Evolutionary conservation across 495 filamentous ascomycete genomes (phyloP).

Genomic region (Bombardia bombarda): DNA sequence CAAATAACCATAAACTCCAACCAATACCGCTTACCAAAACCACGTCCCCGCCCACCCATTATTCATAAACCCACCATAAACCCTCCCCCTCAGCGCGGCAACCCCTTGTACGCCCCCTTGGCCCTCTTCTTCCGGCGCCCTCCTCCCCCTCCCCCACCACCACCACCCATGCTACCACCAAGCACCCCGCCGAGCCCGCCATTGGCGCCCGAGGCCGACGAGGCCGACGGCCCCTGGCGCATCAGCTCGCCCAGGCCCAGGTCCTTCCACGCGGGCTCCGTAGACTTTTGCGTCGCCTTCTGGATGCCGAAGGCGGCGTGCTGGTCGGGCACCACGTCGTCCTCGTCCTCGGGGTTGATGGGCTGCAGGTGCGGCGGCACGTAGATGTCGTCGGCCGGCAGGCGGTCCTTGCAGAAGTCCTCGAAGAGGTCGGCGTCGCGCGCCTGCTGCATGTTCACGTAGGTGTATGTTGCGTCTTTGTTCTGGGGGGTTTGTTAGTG

Average conservation of each 20-base stretch:
- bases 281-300: slow-evolving; percentile 65
- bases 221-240: slow-evolving; percentile 37
- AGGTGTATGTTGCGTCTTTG: slow-evolving; percentile 81
- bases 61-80: background rate
- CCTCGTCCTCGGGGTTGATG: slow-evolving; percentile 93
- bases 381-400: slow-evolving; percentile 74
- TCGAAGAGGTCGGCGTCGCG: slow-evolving; percentile 87
- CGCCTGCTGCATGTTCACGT: slow-evolving; percentile 77
- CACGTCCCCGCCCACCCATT: background rate
- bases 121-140: slow-evolving; percentile 8
- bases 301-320: slow-evolving; percentile 95
- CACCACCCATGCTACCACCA: background rate
- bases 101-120: slow-evolving; percentile 22
- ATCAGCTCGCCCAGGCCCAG: slow-evolving; percentile 68
- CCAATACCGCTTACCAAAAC: background rate
- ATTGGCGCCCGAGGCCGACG: background rate
- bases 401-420: slow-evolving; percentile 66
- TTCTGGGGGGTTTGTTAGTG: slow-evolving; percentile 40
- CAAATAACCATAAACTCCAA: background rate
- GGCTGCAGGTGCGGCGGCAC: slow-evolving; percentile 85
- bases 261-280: slow-evolving; percentile 80
- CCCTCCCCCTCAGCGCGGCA: slow-evolving; percentile 35
- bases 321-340: slow-evolving; percentile 94
- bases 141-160: slow-evolving; percentile 9
- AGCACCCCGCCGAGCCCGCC: background rate